Conservation (phyloP, 805 yeast species). For the Starmera caribaea region DNA sequence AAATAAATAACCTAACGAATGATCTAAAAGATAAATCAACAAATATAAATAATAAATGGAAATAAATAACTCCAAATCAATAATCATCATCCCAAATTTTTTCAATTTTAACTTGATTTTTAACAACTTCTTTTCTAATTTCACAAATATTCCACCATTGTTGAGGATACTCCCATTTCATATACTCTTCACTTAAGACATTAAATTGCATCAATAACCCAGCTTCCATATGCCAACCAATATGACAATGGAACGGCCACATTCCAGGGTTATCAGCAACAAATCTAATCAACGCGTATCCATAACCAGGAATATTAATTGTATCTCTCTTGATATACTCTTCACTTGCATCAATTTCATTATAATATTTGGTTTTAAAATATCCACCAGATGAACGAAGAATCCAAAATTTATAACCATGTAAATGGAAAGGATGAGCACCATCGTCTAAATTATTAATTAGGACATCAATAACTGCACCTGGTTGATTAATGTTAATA, state of each 20-base stretch:
- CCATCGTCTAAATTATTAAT: conserved; percentile 62
- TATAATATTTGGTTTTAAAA: conserved; percentile 19
- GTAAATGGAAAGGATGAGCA: conserved; percentile 56
- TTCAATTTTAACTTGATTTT: not conserved
- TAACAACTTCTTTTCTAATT: conserved; percentile 2
- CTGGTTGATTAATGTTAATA: conserved; percentile 14
- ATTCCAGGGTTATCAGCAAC: conserved; percentile 71
- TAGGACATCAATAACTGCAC: conserved; percentile 45
- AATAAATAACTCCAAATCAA: too few relatives aligned
- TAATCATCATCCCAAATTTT: too few relatives aligned
- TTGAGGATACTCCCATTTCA: conserved; percentile 15
- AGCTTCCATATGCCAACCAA: conserved; percentile 61
- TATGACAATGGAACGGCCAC: conserved; percentile 79
- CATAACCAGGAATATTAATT: conserved; percentile 45
- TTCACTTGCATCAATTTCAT: conserved; percentile 36
- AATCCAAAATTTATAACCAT: conserved; percentile 32
- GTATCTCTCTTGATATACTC: conserved; percentile 52
- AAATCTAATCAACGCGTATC: conserved; percentile 48
- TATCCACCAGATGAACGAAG: conserved; percentile 17
- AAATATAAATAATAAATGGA: too few relatives aligned
- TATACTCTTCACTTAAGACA: conserved; percentile 13
- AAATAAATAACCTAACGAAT: too few relatives aligned
- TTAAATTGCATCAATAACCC: conserved; percentile 33
- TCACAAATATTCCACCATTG: conserved; percentile 17
- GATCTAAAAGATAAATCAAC: too few relatives aligned